Base-by-base conservation (phyloP, 495 filamentous ascomycete species). In the Aspergillus saccharolyticus region DNA sequence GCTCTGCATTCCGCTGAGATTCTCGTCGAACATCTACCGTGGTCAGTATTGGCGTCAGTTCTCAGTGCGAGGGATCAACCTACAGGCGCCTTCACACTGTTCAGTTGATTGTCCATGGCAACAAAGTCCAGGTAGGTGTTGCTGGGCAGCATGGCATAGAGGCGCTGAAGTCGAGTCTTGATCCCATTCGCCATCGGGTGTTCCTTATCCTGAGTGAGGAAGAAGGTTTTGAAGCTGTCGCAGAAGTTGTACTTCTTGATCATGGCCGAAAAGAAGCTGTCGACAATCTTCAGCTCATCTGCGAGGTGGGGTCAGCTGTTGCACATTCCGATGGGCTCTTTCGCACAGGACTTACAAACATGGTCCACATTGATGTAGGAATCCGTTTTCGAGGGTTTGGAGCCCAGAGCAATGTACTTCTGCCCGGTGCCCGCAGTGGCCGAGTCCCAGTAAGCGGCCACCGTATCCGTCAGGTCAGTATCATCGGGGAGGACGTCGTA, bases 271-370 rank as follows among this genome's bases (percentile, higher is more conserved):
- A 50, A n/a, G 47, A 50, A 50, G 8, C 12, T 6, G 12, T 50
- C 47, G 6, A 50, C n/a, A 50, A 50, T 50, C 22, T 50, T 16
- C 24, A 50, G 12, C 15, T 50, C 47, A 12, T 30, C 47, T 50
- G 47, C 3, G 21, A 28, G 25, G 9, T 9, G 3, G 0, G 2
- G 46, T 49, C 10, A 49, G 46, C 46, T 28, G 3, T n/a, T 16
- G 9, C 20, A 20, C 16, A 12, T 0, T 24, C 20, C 4, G 16
- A 49, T 12, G 15, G 7, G 9, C 15, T 18, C 12, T 4, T 18
- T n/a, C 6, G 9, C 15, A 50, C n/a, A n/a, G n/a, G n/a, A n/a
- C 47, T 50, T 18, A 50, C 47, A 50, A 50, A 50, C 47, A 50
- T 50, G 47, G 5, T 50, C 47, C 1, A 50, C 28, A 15, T 50